Evolutionary conservation across 2,329 filamentous ascomycete genomes (phyloP).

Genomic region (Tetracladium maxilliforme): DNA sequence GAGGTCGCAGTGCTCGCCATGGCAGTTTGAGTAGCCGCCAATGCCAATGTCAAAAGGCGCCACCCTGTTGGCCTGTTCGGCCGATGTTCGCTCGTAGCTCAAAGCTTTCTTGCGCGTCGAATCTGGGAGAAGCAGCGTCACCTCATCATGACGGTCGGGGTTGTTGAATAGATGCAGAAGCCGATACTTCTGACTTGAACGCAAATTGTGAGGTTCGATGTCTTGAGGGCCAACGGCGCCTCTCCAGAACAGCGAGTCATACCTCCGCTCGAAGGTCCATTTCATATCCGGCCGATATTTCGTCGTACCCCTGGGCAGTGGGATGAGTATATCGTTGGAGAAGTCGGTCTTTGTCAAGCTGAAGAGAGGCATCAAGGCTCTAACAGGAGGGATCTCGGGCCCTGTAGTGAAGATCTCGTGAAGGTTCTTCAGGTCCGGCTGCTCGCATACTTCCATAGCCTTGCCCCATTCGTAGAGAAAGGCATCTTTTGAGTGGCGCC

Average conservation of each 20-base stretch:
- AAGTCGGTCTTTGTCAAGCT: constrained; percentile 36
- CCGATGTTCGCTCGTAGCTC: constrained; percentile 37
- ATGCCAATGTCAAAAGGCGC: constrained; percentile 35
- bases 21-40: constrained; percentile 19
- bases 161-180: constrained; percentile 37
- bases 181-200: too few relatives aligned
- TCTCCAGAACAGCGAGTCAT: constrained; percentile 36
- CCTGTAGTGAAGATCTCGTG: constrained; percentile 41
- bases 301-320: constrained; percentile 22
- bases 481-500: constrained; percentile 15
- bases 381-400: too few relatives aligned
- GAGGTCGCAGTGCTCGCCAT: constrained; percentile 15
- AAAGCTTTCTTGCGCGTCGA: constrained; percentile 24
- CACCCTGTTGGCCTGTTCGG: constrained; percentile 32
- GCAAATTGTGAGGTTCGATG: too few relatives aligned
- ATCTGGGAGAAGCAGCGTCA: constrained; percentile 34
- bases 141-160: constrained; percentile 18
- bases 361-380: constrained; percentile 37
- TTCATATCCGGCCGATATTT: constrained; percentile 21
- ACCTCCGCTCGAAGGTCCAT: constrained; percentile 27
- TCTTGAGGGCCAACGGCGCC: constrained; percentile 29
- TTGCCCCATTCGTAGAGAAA: constrained; percentile 8
- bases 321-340: constrained; percentile 34
- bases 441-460: constrained; percentile 31
- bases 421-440: constrained; percentile 29